A percentile compares a stretch with the other conserved stretches of the same genome.
Conservation (phyloP, 192 early-diverging fungal genomes). For the Entophlyctis luteolus region DNA sequence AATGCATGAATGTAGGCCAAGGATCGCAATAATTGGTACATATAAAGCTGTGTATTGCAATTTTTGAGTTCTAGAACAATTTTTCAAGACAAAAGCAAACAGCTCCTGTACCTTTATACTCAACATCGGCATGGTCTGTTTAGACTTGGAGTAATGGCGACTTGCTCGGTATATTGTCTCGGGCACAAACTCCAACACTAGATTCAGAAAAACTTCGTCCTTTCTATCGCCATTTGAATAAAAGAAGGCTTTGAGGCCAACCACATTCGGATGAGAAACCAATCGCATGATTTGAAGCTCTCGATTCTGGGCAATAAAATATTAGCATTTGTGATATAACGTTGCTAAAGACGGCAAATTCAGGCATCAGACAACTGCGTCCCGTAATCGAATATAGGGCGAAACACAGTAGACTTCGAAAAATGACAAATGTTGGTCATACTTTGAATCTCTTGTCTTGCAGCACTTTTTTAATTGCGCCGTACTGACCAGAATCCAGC, state of each 20-base stretch:
- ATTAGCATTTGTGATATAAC: too few species aligned
- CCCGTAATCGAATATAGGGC: too few species aligned
- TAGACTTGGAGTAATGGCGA: constrained; percentile 83
- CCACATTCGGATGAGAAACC: constrained; percentile 91
- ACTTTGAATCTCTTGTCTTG: constrained; percentile 99
- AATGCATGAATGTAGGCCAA: constrained; percentile 94
- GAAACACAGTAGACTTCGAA: too few species aligned
- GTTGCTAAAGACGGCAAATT: neutral
- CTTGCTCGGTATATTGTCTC: constrained; percentile 95
- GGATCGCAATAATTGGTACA: constrained; percentile 98
- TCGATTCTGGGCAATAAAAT: constrained; percentile 80
- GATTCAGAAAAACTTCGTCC: constrained; percentile 94
- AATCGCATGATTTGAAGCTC: constrained; percentile 92
- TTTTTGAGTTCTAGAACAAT: neutral
- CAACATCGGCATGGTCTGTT: constrained; percentile 92
- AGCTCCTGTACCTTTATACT: constrained; percentile 66
- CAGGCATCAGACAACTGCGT: neutral
- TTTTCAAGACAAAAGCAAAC: neutral
- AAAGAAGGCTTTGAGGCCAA: constrained; percentile 86
- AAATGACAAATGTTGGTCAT: constrained; percentile 4
- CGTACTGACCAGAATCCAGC: constrained; percentile 69
- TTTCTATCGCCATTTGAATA: constrained; percentile 91
- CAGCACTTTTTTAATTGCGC: constrained; percentile 96
- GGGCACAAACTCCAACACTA: constrained; percentile 92
- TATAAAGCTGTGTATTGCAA: constrained; percentile 72